These are phyloP conservation scores for Xylariales sp. DNA, from an alignment of 2,329 filamentous ascomycete species.

Conservation along the genomic window DNA sequence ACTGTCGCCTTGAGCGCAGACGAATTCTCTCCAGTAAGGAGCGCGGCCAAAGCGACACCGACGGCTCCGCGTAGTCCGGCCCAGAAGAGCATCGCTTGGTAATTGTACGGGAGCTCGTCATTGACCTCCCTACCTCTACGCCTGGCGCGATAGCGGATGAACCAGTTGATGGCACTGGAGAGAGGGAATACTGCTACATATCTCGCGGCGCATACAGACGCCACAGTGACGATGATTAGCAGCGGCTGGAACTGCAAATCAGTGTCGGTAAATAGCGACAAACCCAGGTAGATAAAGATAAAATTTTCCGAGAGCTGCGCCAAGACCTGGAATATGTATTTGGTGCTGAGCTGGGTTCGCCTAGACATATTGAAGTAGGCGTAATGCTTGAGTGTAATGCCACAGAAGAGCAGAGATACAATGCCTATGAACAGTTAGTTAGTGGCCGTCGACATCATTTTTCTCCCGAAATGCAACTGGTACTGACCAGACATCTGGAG, in stretches of 20 bases:
- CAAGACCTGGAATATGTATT: conserved; percentile 93
- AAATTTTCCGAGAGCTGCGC: conserved; percentile 98
- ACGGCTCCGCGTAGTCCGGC: conserved; percentile 92
- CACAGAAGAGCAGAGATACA: conserved; percentile 93
- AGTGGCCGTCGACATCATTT: neutral
- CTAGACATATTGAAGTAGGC: conserved; percentile 99
- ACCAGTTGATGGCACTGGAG: conserved; percentile 84
- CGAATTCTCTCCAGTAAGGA: conserved; percentile 76
- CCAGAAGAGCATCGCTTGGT: conserved; percentile 99
- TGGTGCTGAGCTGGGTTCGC: conserved; percentile 93
- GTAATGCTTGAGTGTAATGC: conserved; percentile 97
- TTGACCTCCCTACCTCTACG: conserved; percentile 69
- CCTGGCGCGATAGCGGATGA: conserved; percentile 80
- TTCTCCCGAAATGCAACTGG: neutral
- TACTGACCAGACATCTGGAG: conserved; percentile 79
- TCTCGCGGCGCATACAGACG: conserved; percentile 86
- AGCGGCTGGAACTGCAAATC: conserved; percentile 87
- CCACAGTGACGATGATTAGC: conserved; percentile 87
- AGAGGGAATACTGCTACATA: conserved; percentile 95
- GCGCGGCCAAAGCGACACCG: conserved; percentile 87
- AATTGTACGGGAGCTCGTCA: conserved; percentile 89
- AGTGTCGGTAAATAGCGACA: conserved; percentile 90
- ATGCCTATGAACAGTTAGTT: conserved; percentile 58
- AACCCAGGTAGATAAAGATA: conserved; percentile 97
- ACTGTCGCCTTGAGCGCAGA: conserved; percentile 87